These are phyloP conservation scores for Vigna reflexopilosa DNA, from an alignment of 306 rosid species.

Conservation along the genomic window DNA sequence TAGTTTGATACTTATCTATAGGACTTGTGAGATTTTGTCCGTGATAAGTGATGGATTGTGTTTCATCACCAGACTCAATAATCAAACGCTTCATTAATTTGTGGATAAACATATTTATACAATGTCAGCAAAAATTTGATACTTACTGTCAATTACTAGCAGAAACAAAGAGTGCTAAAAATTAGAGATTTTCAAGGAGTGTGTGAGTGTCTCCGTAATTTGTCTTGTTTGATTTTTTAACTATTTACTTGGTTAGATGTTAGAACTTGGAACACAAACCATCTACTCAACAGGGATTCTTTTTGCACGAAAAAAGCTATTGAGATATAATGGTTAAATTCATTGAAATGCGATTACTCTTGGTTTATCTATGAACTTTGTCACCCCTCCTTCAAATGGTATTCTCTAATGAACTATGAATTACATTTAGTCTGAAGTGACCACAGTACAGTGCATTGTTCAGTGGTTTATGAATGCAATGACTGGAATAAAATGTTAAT, in stretches of 20 bases:
- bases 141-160: not conserved
- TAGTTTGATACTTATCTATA: conserved; percentile 32
- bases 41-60: not conserved
- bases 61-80: conserved; percentile 7
- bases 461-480: not conserved
- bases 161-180: not conserved
- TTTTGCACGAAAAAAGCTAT: not conserved
- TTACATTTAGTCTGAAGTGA: conserved; percentile 20
- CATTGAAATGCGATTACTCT: conserved; percentile 19
- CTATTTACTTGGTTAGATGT: not conserved
- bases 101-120: not conserved
- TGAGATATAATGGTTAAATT: conserved; percentile 28
- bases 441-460: not conserved
- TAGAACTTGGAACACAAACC: conserved; percentile 24
- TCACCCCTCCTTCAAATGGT: not conserved
- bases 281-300: not conserved
- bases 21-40: conserved; percentile 15
- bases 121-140: not conserved
- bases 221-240: conserved; percentile 6
- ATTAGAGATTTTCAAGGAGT: conserved; percentile 7
- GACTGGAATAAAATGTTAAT: conserved; percentile 3
- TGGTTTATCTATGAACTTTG: not conserved
- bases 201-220: conserved; percentile 4
- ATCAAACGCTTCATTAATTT: not conserved
- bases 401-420: conserved; percentile 7